Base-by-base conservation (phyloP, 306 rosid genomes). In the peach (Prunus persica) region DNA sequence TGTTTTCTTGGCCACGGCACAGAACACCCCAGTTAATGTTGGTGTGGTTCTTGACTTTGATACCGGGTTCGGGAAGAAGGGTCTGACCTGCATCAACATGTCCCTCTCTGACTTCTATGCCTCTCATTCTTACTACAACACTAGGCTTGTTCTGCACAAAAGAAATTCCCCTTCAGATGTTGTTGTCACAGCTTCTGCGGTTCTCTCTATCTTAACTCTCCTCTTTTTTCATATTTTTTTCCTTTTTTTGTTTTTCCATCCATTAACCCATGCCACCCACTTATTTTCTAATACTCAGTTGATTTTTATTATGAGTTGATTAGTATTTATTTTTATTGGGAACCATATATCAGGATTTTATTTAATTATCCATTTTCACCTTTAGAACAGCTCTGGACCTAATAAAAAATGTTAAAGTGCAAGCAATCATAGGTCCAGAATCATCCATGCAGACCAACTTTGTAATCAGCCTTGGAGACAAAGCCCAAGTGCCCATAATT, bases 401-500 rank as follows among this genome's bases (percentile, higher is more conserved):
- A 8, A 73, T 77, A 8, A 73, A 77, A 70, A 67, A 84, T 11
- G 81, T 15, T 1, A 1, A 68, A 57, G 82, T 84, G 15, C 49
- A 73, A 67, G 84, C 87, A 11, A 77, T 80, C 10, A 60, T 88
- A 4, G 91, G 93, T 3, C 91, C 93, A 9, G 41, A 11, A 30
- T 78, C 81, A 41, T 82, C 96, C 3, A 86, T 63, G 82, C 72
- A 91, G 30, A 67, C 96, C 7, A 75, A 49, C 52, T 91, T 87
- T 5, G 24, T 91, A 11, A 88, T 83, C 74, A 19, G 72, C 27
- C 79, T 88, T 0, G 93, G 88, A 60, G 76, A 77, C 54, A 82
- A 88, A 67, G 80, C 88, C 7, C 85, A 73, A 0, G 84, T 87
- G 0, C 96, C 93, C 49, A 78, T 91, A 25, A 25, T 89, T 22